These are phyloP conservation scores for Domatiomyces globalis DNA, from an alignment of 2,329 filamentous ascomycete species.

Conservation along the genomic window DNA sequence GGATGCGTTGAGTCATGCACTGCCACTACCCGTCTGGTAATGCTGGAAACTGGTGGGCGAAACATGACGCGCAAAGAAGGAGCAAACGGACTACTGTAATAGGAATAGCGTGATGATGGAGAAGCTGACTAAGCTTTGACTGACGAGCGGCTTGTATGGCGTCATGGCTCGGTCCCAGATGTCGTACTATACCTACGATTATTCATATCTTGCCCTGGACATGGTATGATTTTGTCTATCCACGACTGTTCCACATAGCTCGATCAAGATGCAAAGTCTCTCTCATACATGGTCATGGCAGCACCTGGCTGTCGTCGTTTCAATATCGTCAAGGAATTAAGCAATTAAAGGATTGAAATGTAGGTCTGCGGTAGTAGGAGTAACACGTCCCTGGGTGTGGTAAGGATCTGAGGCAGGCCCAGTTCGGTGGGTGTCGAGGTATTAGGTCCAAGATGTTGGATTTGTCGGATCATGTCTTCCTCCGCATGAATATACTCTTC, in stretches of 20 bases:
- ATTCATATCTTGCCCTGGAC: background rate
- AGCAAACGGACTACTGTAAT: background rate
- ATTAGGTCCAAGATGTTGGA: too few species aligned
- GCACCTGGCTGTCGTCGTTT: background rate
- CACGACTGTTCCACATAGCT: background rate
- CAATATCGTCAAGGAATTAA: background rate
- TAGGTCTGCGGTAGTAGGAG: background rate
- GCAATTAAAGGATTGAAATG: background rate
- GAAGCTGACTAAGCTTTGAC: background rate
- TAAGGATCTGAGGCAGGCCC: background rate
- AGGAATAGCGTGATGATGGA: background rate
- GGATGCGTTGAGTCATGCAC: background rate
- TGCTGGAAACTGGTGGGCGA: too few species aligned
- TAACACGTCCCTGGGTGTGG: too few species aligned
- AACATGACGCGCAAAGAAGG: too few species aligned
- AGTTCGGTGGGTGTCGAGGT: background rate
- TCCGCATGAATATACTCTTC: background rate
- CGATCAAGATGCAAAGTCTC: background rate
- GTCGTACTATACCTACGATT: background rate
- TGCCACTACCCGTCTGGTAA: too few species aligned
- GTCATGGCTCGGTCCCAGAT: too few species aligned
- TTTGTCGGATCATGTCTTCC: background rate
- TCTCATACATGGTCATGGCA: background rate
- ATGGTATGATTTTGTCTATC: background rate
- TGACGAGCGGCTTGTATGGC: too few species aligned